Evolutionary conservation across 192 early-diverging fungal genomes (phyloP).

Genomic region (Endogone sp.): DNA sequence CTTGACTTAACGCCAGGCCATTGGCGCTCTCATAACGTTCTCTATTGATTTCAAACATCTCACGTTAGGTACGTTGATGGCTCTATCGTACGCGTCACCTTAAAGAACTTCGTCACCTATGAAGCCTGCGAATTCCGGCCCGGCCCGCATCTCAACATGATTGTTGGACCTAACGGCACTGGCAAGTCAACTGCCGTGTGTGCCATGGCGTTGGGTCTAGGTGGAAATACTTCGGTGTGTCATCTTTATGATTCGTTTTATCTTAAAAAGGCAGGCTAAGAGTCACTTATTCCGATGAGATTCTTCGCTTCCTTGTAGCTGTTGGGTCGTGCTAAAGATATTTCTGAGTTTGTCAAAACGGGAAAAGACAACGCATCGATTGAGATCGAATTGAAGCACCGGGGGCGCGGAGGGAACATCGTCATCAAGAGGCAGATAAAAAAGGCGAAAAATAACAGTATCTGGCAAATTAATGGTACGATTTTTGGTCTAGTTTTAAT

Average conservation of each 20-base stretch:
- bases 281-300: background rate
- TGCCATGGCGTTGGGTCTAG: conserved; percentile 92
- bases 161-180: conserved; percentile 94
- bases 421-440: conserved; percentile 60
- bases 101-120: conserved; percentile 97
- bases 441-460: conserved; percentile 58
- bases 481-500: background rate
- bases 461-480: conserved; percentile 83
- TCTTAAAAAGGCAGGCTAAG: background rate
- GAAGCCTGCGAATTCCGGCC: conserved; percentile 78
- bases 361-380: conserved; percentile 74
- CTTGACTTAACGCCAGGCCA: too few relatives aligned
- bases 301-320: conserved; percentile 33
- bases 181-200: conserved; percentile 96
- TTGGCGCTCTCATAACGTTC: too few relatives aligned
- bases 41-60: background rate
- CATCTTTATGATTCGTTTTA: conserved; percentile 2
- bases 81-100: conserved; percentile 66
- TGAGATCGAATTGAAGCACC: conserved; percentile 71
- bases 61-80: conserved; percentile 52
- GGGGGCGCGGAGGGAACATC: conserved; percentile 13
- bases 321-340: conserved; percentile 83
- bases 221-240: conserved; percentile 57
- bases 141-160: conserved; percentile 97
- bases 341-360: conserved; percentile 92